A percentile compares a stretch with the other conserved stretches of the same genome.
Conservation (phyloP, 2,329 filamentous ascomycete species). For the Chrysosporium queenslandicum region DNA sequence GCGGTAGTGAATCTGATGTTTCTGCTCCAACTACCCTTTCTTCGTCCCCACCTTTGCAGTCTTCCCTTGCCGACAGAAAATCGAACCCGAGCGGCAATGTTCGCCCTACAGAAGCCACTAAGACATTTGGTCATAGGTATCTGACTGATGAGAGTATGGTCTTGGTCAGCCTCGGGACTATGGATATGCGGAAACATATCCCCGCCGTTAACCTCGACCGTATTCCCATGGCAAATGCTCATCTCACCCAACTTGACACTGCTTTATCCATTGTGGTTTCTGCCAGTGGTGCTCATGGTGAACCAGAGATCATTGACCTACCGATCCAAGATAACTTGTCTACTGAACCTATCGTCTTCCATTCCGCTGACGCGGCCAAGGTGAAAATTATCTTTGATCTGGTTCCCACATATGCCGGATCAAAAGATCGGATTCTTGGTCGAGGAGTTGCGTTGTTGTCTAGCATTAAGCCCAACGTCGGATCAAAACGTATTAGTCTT, state of each 20-base stretch:
- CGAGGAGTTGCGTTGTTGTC: constrained; percentile 81
- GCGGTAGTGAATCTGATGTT: constrained; percentile 23
- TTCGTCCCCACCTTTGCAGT: constrained; percentile 29
- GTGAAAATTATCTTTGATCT: constrained; percentile 92
- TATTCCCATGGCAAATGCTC: constrained; percentile 77
- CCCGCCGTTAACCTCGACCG: constrained; percentile 77
- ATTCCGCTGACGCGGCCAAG: constrained; percentile 62
- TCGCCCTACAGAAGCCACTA: constrained; percentile 64
- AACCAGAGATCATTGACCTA: constrained; percentile 80
- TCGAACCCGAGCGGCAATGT: constrained; percentile 32
- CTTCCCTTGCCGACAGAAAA: constrained; percentile 36
- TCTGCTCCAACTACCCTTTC: constrained; percentile 27
- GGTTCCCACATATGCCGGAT: constrained; percentile 84
- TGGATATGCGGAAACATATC: constrained; percentile 78
- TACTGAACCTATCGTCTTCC: constrained; percentile 88
- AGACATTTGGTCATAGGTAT: constrained; percentile 93
- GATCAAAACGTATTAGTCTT: constrained; percentile 76
- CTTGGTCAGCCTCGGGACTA: constrained; percentile 82
- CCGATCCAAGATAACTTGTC: constrained; percentile 89
- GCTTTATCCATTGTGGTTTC: constrained; percentile 85
- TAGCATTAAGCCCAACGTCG: constrained; percentile 71
- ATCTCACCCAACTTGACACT: constrained; percentile 87
- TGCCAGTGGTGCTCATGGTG: constrained; percentile 72
- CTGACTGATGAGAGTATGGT: constrained; percentile 81
- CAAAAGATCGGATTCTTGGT: constrained; percentile 70